Conservation (phyloP, 1,284 basidiomycete genomes). For the Ganoderma resinaceum region DNA sequence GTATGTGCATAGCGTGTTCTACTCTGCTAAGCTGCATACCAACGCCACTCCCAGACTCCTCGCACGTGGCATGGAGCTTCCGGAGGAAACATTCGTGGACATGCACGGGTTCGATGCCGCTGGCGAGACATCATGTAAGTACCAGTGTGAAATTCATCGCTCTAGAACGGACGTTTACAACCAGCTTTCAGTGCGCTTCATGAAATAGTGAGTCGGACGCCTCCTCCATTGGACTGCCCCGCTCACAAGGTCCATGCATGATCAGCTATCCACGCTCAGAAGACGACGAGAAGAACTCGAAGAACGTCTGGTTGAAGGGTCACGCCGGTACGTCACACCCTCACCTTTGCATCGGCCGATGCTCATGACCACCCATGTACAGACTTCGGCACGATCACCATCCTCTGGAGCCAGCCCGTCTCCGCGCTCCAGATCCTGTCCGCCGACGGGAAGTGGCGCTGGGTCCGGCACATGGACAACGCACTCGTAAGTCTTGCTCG, state of each 20-base stretch:
- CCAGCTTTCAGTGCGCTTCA: slow-evolving; percentile 37
- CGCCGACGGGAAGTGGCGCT: slow-evolving; percentile 60
- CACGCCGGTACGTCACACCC: slow-evolving; percentile 15
- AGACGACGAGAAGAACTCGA: slow-evolving; percentile 60
- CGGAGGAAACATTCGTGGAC: slow-evolving; percentile 43
- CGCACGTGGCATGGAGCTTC: slow-evolving; percentile 42
- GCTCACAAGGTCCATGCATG: neutral
- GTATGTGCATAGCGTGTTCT: slow-evolving; percentile 36
- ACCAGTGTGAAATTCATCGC: neutral
- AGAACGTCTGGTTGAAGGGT: slow-evolving; percentile 66
- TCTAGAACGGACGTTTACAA: neutral
- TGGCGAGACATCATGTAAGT: slow-evolving; percentile 41
- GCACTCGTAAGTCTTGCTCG: slow-evolving; percentile 49
- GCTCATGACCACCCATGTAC: neutral
- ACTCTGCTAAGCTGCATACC: neutral
- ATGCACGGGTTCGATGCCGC: slow-evolving; percentile 38
- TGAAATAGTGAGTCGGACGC: slow-evolving; percentile 42
- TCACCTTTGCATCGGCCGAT: no score
- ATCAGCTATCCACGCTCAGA: slow-evolving; percentile 41
- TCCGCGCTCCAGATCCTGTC: slow-evolving; percentile 62
- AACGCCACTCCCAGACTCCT: slow-evolving; percentile 48
- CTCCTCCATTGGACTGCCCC: neutral
- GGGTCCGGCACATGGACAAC: slow-evolving; percentile 65
- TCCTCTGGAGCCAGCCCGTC: slow-evolving; percentile 67
- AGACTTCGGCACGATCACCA: slow-evolving; percentile 63